Base-by-base conservation (phyloP, 176 grass and related monocot genomes). In the Eragrostis curvula region DNA sequence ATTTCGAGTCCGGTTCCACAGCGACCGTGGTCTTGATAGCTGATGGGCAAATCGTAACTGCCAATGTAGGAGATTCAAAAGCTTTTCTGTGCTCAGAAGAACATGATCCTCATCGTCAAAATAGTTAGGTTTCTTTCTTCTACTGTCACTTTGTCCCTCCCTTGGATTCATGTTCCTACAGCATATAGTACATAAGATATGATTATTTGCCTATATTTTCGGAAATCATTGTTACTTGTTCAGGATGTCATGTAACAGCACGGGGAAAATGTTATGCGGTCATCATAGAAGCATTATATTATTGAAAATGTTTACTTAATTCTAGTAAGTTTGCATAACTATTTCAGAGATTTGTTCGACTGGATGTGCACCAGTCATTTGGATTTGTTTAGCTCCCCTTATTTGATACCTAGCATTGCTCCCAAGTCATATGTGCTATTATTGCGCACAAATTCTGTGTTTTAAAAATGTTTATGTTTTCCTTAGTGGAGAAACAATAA, bases 61-160 rank as follows among this genome's bases (percentile, higher is more conserved):
- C 87, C 70, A 98, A 98, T 93, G 81, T 98, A 21, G 96, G 96
- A 79, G 96, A 98, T 62, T 95, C 96, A 45, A 98, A 95, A 84
- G 93, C 90, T 55, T 87, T 98, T 87, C 89, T 95, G 62, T 98
- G 96, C 83, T 88, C 96, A 77, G 71, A 93, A 89, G 85, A 78
- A 52, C 74, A 83, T 30, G 45, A 45, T 56, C 23, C 5, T 14
- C 67, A 86, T 68, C 71, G 23, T 66, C 51, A 24, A 77, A 89
- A 89, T 72, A 88, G 92, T 94, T 72, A 66, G 21, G 73, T 39
- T 85, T 89, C 58, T 80, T 80, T 81, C 68, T 78, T 82, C 48
- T 66, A 23, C 48, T 66, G 70, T 72, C 45, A 28, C 36, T 11
- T 6, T 17, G 3, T 66, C 18, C 7, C 76, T 66, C 43, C 42